Conservation (phyloP, 1,284 basidiomycete species). For the Cronartium quercuum region DNA sequence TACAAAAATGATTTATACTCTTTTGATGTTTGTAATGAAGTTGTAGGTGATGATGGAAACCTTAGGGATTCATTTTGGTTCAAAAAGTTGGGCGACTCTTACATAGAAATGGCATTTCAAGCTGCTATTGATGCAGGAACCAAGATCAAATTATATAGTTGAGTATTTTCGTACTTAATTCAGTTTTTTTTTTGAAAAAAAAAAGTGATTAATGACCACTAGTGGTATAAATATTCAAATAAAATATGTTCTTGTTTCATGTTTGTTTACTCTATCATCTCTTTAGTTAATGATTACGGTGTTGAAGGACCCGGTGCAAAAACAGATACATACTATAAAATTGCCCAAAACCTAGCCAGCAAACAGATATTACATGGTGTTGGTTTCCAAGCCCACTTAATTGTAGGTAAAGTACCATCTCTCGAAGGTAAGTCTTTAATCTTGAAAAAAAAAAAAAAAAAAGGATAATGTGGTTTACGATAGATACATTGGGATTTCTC, state of each 20-base stretch:
- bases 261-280: no score
- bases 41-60: slow-evolving; percentile 1
- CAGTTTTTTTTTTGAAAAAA: no score
- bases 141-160: not conserved
- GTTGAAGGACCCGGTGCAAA: not conserved
- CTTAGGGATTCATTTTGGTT: slow-evolving; percentile 1
- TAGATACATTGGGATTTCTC: not conserved
- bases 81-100: not conserved
- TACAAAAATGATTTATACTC: not conserved
- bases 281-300: not conserved
- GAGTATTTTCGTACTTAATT: not conserved
- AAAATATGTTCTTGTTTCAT: no score
- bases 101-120: slow-evolving; percentile 8
- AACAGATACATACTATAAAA: not conserved
- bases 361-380: not conserved
- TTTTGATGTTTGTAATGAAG: slow-evolving; percentile 3
- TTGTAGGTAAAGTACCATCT: not conserved
- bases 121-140: not conserved
- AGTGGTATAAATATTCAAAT: no score
- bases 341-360: not conserved
- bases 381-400: not conserved
- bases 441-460: not conserved
- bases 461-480: not conserved
- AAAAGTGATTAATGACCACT: no score
- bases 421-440: not conserved